Evolutionary conservation across 768 basidiomycete species (phyloP).

Genomic region (Suillus sp.): DNA sequence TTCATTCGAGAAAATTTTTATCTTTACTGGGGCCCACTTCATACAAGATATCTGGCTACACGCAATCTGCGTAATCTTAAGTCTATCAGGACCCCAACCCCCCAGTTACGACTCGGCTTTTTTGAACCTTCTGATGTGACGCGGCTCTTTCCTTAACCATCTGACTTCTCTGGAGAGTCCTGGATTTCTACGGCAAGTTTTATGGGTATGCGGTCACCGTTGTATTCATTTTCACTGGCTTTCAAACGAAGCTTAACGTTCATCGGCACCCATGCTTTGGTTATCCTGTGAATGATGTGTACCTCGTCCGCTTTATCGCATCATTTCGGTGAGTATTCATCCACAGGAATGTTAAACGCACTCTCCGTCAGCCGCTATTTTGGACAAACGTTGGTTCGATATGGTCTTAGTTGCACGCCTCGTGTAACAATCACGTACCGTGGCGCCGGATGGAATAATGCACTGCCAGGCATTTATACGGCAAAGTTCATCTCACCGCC

Average conservation of each 20-base stretch:
- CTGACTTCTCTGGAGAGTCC: not conserved
- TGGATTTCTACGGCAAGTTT: not conserved
- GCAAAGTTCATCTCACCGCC: not conserved
- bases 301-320: not conserved
- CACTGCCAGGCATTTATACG: not conserved
- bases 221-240: too few relatives aligned
- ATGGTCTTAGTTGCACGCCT: not conserved
- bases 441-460: not conserved
- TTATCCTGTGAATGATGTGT: not conserved
- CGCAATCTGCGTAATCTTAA: not conserved
- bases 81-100: not conserved
- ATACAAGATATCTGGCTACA: not conserved
- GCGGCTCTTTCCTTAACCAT: not conserved
- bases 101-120: not conserved
- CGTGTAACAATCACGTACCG: not conserved
- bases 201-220: not conserved
- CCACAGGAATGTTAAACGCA: not conserved
- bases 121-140: not conserved
- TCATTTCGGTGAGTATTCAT: not conserved
- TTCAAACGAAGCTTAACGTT: not conserved
- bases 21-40: not conserved
- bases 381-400: not conserved
- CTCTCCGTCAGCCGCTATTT: not conserved
- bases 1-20: not conserved
- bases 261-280: too few relatives aligned